Conservation (phyloP, 495 filamentous ascomycete genomes). For the Aspergillus diversus region DNA sequence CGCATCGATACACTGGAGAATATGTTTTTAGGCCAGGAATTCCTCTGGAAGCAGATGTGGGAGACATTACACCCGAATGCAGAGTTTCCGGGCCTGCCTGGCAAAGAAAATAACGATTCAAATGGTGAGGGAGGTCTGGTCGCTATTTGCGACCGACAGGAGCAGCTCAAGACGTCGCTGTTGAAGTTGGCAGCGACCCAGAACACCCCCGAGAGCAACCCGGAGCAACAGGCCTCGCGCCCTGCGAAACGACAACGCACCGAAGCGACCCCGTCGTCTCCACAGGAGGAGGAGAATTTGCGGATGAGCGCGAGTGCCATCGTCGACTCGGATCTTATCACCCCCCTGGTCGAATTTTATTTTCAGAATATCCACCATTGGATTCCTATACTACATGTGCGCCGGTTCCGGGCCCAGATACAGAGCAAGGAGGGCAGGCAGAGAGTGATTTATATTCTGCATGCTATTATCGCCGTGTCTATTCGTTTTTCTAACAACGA, state of each 20-base stretch:
- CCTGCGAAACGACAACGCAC: constrained; percentile 3
- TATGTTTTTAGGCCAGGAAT: constrained; percentile 37
- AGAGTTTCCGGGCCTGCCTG: not conserved
- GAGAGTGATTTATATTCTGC: constrained; percentile 21
- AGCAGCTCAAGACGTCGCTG: not conserved
- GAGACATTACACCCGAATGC: constrained; percentile 1
- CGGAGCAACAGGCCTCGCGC: not conserved
- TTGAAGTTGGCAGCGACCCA: not conserved
- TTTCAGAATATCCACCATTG: constrained; percentile 30
- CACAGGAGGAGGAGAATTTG: not conserved
- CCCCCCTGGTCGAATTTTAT: constrained; percentile 31
- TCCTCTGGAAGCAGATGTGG: constrained; percentile 34
- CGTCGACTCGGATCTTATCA: constrained; percentile 21
- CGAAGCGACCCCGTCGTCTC: not conserved
- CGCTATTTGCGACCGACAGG: not conserved
- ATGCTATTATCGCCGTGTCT: constrained; percentile 28
- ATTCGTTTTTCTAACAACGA: constrained; percentile 17
- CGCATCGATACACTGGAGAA: constrained; percentile 38
- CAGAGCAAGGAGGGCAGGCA: constrained; percentile 9
- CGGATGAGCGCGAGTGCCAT: not conserved
- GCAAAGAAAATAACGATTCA: not conserved
- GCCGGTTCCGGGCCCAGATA: constrained; percentile 26
- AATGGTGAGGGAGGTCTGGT: not conserved
- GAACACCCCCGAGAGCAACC: not conserved
- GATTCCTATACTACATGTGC: constrained; percentile 33